Base-by-base conservation (phyloP, 2,329 filamentous ascomycete species). In the Hymenoscyphus occultus region DNA sequence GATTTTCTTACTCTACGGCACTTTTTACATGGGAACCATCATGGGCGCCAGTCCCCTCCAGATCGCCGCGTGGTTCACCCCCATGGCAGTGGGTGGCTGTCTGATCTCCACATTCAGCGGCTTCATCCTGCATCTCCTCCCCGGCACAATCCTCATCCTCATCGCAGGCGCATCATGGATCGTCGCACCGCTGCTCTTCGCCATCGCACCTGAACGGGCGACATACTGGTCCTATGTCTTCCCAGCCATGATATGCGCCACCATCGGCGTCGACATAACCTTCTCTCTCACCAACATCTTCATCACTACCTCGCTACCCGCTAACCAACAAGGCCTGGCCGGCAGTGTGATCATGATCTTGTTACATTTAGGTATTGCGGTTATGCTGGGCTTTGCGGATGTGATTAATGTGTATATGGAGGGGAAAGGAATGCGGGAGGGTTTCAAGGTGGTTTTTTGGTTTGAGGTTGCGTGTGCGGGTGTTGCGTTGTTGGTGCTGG, bases 231-330 rank as follows among this genome's bases (percentile, higher is more conserved):
- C 87, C 0, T 93, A 84, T 72, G 81, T 91, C 28, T 92, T 93
- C 72, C 88, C 90, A 0, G 79, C 85, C 62, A 90, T 90, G 87
- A 75, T 89, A 3, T 85, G 86, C 68, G 83, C 83, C 13, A 93
- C 90, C 0, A 80, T 93, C 40, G 90, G 88, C 19, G 86, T 93
- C 65, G 91, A 94, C 72, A 86, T 93, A 63, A 86, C 86, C 6
- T 93, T 89, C 77, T 92, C 89, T 72, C 84, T 93, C 1, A 85
- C 87, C 19, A 93, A 90, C 71, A 84, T 93, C 65, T 93, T 91
- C 76, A 90, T 92, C 74, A 92, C 90, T 0, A 92, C 90, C 0
- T 85, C 84, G 14, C 80, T 93, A 68, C 89, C 90, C 0, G 80
- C 81, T 4, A 81, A 84, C 13, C 81, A 86, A 60, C 91, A 94